Evolutionary conservation across 768 basidiomycete genomes (phyloP).

Genomic region (Russula emetica): DNA sequence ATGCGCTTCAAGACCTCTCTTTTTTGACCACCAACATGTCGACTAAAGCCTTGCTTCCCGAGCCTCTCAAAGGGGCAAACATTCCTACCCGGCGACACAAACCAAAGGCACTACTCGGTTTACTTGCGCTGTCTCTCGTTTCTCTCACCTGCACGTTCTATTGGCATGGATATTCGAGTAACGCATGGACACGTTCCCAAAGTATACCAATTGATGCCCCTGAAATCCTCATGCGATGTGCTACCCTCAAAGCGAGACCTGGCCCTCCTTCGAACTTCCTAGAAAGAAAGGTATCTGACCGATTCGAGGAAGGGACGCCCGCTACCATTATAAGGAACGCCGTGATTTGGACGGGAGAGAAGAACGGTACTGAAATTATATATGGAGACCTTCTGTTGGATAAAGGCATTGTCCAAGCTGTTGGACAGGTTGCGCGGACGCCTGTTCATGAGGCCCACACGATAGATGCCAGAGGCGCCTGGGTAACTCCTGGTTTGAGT

Average conservation of each 20-base stretch:
- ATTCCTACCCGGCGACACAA: constrained; percentile 3
- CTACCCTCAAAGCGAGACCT: constrained; percentile 31
- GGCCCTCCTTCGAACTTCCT: constrained; percentile 35
- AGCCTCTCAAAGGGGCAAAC: constrained; percentile 3
- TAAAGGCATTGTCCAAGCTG: constrained; percentile 54
- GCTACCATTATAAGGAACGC: constrained; percentile 69
- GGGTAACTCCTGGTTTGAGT: constrained; percentile 67
- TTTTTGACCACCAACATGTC: constrained; percentile 14
- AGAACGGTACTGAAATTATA: constrained; percentile 51
- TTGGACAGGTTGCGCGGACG: constrained; percentile 45
- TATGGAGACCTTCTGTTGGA: constrained; percentile 65
- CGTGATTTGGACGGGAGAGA: constrained; percentile 58
- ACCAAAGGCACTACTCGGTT: not conserved
- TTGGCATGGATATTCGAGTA: constrained; percentile 9
- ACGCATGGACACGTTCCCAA: constrained; percentile 4
- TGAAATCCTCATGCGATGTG: constrained; percentile 35
- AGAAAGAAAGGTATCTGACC: constrained; percentile 46
- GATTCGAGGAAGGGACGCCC: constrained; percentile 61
- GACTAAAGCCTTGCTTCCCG: constrained; percentile 3
- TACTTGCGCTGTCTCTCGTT: constrained; percentile 11
- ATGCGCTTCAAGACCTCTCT: constrained; percentile 3
- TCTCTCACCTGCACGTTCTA: constrained; percentile 14
- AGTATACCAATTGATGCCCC: constrained; percentile 30
- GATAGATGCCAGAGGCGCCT: constrained; percentile 56
- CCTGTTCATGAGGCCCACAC: constrained; percentile 42